Conservation (phyloP, 75 land plant species). For the Picea glauca region DNA sequence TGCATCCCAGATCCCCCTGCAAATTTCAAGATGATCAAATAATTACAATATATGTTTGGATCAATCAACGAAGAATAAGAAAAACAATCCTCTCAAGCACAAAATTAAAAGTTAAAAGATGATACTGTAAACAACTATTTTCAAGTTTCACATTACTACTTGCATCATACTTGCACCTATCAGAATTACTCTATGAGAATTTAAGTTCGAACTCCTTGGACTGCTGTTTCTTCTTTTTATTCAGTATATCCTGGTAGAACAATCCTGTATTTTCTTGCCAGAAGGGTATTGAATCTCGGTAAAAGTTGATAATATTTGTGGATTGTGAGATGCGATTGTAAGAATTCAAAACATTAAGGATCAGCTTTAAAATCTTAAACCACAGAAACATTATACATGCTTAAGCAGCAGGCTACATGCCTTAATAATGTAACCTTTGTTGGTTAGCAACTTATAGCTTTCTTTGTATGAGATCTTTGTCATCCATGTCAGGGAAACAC, state of each 20-base stretch:
- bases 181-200: background rate
- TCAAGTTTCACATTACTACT: background rate
- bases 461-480: too few species aligned
- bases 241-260: background rate
- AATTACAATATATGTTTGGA: background rate
- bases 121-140: background rate
- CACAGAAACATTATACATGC: background rate
- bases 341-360: background rate
- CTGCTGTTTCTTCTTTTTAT: background rate
- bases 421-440: too few species aligned
- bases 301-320: background rate
- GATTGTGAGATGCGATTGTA: background rate
- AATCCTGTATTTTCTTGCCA: background rate
- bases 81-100: background rate
- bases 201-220: background rate
- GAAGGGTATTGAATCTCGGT: background rate
- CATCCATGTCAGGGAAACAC: too few species aligned
- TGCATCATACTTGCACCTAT: background rate
- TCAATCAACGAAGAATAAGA: background rate
- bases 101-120: background rate
- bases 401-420: too few species aligned
- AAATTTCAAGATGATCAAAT: background rate
- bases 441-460: too few species aligned
- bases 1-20: conserved; percentile 88
- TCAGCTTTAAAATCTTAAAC: background rate